Conservation (phyloP, 768 basidiomycete species). For the Suillus paluster region DNA sequence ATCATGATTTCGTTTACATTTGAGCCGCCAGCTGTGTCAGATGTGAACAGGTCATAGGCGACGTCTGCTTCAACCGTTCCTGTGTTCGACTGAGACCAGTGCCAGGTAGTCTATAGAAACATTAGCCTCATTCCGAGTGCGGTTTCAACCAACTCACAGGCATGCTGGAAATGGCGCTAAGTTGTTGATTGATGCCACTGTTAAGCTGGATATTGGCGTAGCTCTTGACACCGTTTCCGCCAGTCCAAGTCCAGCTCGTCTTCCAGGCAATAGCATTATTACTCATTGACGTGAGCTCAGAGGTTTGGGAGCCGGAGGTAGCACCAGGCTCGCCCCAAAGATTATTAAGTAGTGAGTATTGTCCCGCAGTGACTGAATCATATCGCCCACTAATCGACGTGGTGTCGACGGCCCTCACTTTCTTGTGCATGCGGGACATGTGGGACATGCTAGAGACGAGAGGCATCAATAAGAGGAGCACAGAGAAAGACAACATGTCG, state of each 20-base stretch:
- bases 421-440: constrained; percentile 1
- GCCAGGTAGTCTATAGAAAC: constrained; percentile 51
- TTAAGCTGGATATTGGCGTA: constrained; percentile 63
- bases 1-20: constrained; percentile 60
- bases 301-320: constrained; percentile 56
- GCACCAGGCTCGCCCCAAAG: constrained; percentile 49
- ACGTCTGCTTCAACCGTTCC: constrained; percentile 56
- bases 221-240: constrained; percentile 55
- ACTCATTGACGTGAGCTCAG: constrained; percentile 46
- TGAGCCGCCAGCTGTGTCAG: constrained; percentile 50
- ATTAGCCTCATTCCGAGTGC: not conserved
- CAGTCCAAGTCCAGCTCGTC: constrained; percentile 58
- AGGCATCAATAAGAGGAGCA: constrained; percentile 22
- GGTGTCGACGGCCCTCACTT: constrained; percentile 24
- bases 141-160: constrained; percentile 44
- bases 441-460: constrained; percentile 26
- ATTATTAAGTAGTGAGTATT: constrained; percentile 57
- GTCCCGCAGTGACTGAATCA: constrained; percentile 49
- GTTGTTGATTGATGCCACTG: constrained; percentile 52
- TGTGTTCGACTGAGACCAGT: constrained; percentile 53
- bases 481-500: not conserved
- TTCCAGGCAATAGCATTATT: constrained; percentile 53
- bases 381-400: constrained; percentile 51
- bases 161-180: constrained; percentile 58
- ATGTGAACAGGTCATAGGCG: constrained; percentile 70